phyloP scores from a whole-genome alignment of 257 asterid genomes.

The Ehretia macrophylla region DNA sequence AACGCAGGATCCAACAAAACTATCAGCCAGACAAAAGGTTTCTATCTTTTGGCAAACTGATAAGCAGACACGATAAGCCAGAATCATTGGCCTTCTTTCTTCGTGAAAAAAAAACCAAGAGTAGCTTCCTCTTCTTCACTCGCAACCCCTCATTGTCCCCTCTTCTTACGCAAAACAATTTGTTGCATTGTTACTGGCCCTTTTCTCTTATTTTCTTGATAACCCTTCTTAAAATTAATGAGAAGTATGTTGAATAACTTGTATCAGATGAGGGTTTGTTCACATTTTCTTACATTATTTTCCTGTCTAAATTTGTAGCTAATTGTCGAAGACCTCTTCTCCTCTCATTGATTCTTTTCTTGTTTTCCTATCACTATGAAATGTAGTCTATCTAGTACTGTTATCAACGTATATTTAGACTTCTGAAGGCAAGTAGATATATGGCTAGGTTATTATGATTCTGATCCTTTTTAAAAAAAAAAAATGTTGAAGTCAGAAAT shows the following conservation, averaged over 20 bases:
- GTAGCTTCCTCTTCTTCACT: background rate
- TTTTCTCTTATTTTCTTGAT: background rate
- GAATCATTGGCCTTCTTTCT: slow-evolving; percentile 16
- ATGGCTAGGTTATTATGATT: too few relatives aligned
- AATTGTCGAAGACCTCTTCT: background rate
- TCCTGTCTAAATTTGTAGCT: background rate
- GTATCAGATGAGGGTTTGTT: too few relatives aligned
- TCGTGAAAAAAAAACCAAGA: background rate
- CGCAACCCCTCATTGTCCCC: background rate
- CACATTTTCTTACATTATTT: too few relatives aligned
- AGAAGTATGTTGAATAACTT: too few relatives aligned
- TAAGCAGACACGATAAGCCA: too few relatives aligned
- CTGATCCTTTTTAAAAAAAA: too few relatives aligned
- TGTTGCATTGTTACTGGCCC: background rate
- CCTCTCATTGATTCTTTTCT: background rate
- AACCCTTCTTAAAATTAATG: too few relatives aligned
- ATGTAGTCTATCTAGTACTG: background rate
- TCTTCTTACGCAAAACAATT: background rate
- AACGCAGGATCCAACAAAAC: slow-evolving; percentile 34
- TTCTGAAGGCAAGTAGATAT: too few relatives aligned
- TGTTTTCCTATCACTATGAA: background rate
- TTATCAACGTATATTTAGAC: too few relatives aligned
- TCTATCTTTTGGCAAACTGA: slow-evolving; percentile 20
- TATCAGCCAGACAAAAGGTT: slow-evolving; percentile 31
- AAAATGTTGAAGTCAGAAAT: too few relatives aligned